Conservation (phyloP, 305 asterid genomes). For the Fraxinus ornus region DNA sequence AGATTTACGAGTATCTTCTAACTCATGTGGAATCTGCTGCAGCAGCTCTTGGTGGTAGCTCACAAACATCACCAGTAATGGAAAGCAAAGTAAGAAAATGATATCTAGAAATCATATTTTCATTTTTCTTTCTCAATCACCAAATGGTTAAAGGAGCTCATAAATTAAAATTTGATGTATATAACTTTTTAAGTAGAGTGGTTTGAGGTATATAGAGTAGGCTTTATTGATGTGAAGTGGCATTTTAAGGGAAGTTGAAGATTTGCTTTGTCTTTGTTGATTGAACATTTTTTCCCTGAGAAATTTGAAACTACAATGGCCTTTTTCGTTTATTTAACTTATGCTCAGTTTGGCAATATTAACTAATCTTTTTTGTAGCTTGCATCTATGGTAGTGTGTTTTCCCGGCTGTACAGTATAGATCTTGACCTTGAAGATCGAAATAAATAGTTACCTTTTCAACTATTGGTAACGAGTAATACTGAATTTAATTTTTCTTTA, state of each 20-base stretch:
- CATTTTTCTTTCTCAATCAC: slow-evolving; percentile 24
- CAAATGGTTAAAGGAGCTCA: slow-evolving; percentile 42
- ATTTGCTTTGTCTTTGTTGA: background rate
- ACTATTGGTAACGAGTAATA: no score
- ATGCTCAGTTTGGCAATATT: background rate
- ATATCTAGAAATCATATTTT: slow-evolving; percentile 19
- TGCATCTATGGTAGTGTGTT: background rate
- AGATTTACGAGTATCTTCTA: slow-evolving; percentile 92
- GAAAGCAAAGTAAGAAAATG: slow-evolving; percentile 59
- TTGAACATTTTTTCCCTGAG: background rate
- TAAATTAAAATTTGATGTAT: slow-evolving; percentile 36
- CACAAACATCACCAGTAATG: slow-evolving; percentile 42
- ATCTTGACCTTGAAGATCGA: no score
- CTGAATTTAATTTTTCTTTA: background rate
- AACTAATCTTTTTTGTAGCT: background rate
- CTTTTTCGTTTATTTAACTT: background rate
- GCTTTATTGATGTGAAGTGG: slow-evolving; percentile 29
- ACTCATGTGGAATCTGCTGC: slow-evolving; percentile 98
- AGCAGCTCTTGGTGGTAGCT: slow-evolving; percentile 77
- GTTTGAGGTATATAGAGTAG: slow-evolving; percentile 38
- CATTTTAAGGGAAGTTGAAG: slow-evolving; percentile 5
- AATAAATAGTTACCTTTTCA: no score
- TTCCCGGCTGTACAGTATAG: no score
- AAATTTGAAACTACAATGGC: background rate
- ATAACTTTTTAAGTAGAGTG: slow-evolving; percentile 31